Evolutionary conservation across 371 early-diverging fungal species (phyloP), one percentile per base, ranked within the genome.

Genomic region (Fennellomyces sp.): DNA sequence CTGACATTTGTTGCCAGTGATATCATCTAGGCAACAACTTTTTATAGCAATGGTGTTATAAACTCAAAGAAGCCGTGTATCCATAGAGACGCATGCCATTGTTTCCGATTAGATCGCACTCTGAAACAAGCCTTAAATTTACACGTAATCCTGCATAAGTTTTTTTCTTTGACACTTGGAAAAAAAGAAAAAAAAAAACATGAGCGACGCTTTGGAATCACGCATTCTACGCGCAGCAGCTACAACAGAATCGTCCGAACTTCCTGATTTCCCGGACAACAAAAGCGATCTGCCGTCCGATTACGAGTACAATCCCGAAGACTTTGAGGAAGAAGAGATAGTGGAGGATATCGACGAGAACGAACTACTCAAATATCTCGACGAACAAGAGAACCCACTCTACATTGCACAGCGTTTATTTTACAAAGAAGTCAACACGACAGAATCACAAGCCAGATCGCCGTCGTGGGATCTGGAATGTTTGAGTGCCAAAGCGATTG

Each of bases 271-370:
- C 51, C 83, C 85, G 2, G 86, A 82, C 52, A 78, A 86, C 56
- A 77, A 81, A 38, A 81, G 80, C 35, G 82, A 82, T 61, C 63
- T 83, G 4, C 86, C 86, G 11, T 81, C 82, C n/a, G 86, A 86
- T 56, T 83, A 76, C 54, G 86, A 86, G 41, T 86, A 86, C 30
- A 55, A 80, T 47, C 79, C 79, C 12, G 73, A 75, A 41, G 73
- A 66, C 17, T 65, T 67, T 17, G 80, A 75, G 25, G 80, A 79
- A 29, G 75, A 71, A 28, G 75, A 73, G 28, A 66, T 72, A 19
- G 69, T 85, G 0, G 82, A 81, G 47, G 84, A 86, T 41, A 82
- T 86, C 13, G 68, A 77, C 3, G 86, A 86, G 57, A 75, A 69
- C 60, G 86, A 86, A 12, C 58, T 86, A 2, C 54, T 86, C 1